Base-by-base conservation (phyloP, 371 early-diverging fungal species). In the Chytridium lagenaria region DNA sequence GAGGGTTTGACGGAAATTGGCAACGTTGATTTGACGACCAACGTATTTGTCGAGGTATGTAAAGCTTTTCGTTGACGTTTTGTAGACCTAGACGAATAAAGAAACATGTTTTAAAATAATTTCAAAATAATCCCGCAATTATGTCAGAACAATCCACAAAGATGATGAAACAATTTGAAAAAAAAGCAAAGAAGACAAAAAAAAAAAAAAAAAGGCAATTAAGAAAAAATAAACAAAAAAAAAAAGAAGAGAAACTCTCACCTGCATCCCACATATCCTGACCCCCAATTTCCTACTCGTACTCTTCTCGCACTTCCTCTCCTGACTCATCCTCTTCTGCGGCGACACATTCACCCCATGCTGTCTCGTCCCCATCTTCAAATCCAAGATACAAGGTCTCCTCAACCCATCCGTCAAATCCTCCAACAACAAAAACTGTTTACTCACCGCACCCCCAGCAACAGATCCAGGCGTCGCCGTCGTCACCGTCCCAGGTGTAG, bases 351-450 rank as follows among this genome's bases (percentile, higher is more conserved):
- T 87, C 55, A 97, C 90, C 0, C 98, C 96, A 77, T 97, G 93
- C 81, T 98, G 98, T 0, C 98, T 87, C 2, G 95, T 97, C 19
- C 98, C 98, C 97, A 98, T 98, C 75, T 98, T 98, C 57, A 98
- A 85, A 80, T 98, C 98, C 65, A 98, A 83, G 3, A 98, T 93
- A 71, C 97, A 97, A 0, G 98, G 98, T 37, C 88, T 71, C 67
- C 74, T 61, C 67, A 83, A 39, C 0, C 93, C 92, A 23, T 92
- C 91, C 0, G 98, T 98, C 67, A 98, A 81, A 82, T 98, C 98
- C 68, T 95, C 90, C 81, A 98, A 81, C 7, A 97, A 81, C 71
- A 97, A 88, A 74, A 96, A 90, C 80, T 94, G 89, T 69, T 89
- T 87, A 30, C 83, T 81, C 36, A 74, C 80, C 50, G 82, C 77